Evolutionary conservation across 2,329 filamentous ascomycete species (phyloP).

Genomic region (Penicillium glabrum): DNA sequence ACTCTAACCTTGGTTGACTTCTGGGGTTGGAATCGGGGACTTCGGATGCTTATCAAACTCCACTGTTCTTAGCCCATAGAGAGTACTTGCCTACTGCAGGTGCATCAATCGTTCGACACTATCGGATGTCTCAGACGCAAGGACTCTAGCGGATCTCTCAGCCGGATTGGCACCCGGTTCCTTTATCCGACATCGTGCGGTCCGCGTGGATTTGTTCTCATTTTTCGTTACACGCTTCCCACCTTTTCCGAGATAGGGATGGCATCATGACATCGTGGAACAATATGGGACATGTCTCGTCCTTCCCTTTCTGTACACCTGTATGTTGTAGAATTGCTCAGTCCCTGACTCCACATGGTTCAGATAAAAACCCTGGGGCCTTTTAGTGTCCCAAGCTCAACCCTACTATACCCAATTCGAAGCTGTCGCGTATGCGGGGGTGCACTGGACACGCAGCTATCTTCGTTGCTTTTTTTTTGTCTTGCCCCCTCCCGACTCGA

Average conservation of each 20-base stretch:
- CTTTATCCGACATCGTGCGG: constrained; percentile 10
- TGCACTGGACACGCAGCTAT: constrained; percentile 5
- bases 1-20: neutral
- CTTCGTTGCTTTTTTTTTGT: constrained; percentile 8
- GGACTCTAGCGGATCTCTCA: constrained; percentile 14
- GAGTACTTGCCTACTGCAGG: constrained; percentile 5
- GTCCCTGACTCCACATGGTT: neutral
- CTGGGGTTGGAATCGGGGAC: neutral
- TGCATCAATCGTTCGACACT: constrained; percentile 15
- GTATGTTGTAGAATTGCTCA: neutral
- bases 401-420: neutral
- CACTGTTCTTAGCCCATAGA: constrained; percentile 7
- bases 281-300: neutral
- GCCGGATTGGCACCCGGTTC: constrained; percentile 11
- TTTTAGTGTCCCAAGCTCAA: constrained; percentile 9
- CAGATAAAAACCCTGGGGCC: neutral
- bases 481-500: neutral
- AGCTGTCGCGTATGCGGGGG: constrained; percentile 13
- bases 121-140: constrained; percentile 18
- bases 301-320: neutral
- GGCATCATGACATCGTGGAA: neutral
- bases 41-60: constrained; percentile 4
- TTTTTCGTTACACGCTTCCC: neutral
- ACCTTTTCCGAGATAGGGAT: neutral
- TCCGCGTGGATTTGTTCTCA: neutral